These are phyloP conservation scores for Penicillium concentricum DNA, from an alignment of 2,329 filamentous ascomycete species.

Conservation along the genomic window DNA sequence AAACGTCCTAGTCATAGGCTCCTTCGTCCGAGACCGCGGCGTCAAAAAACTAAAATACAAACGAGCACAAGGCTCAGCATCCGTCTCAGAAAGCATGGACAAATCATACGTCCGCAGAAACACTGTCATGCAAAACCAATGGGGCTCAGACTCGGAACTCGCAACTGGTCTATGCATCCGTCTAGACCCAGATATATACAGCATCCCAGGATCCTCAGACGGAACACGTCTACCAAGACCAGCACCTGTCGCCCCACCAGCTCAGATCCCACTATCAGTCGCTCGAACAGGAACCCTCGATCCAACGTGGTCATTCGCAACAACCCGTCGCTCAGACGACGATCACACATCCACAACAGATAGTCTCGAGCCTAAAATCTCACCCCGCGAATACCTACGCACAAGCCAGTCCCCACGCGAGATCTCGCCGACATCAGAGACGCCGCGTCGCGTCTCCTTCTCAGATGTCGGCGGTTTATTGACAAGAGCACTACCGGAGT, in stretches of 20 bases:
- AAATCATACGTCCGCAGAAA: slow-evolving; percentile 38
- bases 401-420: slow-evolving; percentile 28
- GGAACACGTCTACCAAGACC: neutral
- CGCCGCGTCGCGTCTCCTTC: slow-evolving; percentile 66
- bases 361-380: slow-evolving; percentile 34
- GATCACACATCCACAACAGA: slow-evolving; percentile 29
- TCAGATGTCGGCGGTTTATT: slow-evolving; percentile 81
- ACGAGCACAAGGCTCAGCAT: slow-evolving; percentile 40
- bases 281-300: slow-evolving; percentile 31
- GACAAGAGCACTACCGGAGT: slow-evolving; percentile 40
- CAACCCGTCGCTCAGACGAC: slow-evolving; percentile 27
- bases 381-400: slow-evolving; percentile 36
- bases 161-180: slow-evolving; percentile 76
- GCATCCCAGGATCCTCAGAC: slow-evolving; percentile 34
- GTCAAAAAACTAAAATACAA: slow-evolving; percentile 86
- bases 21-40: slow-evolving; percentile 86
- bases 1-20: slow-evolving; percentile 86
- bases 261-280: slow-evolving; percentile 24
- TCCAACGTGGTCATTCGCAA: slow-evolving; percentile 34
- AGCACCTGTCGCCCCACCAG: slow-evolving; percentile 34
- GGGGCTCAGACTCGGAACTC: slow-evolving; percentile 90
- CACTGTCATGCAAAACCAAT: slow-evolving; percentile 67
- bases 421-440: slow-evolving; percentile 37
- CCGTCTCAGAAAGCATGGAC: slow-evolving; percentile 49
- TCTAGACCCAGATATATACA: slow-evolving; percentile 53